Evolutionary conservation across 495 filamentous ascomycete genomes (phyloP).

Genomic region (Copromyces sp.): DNA sequence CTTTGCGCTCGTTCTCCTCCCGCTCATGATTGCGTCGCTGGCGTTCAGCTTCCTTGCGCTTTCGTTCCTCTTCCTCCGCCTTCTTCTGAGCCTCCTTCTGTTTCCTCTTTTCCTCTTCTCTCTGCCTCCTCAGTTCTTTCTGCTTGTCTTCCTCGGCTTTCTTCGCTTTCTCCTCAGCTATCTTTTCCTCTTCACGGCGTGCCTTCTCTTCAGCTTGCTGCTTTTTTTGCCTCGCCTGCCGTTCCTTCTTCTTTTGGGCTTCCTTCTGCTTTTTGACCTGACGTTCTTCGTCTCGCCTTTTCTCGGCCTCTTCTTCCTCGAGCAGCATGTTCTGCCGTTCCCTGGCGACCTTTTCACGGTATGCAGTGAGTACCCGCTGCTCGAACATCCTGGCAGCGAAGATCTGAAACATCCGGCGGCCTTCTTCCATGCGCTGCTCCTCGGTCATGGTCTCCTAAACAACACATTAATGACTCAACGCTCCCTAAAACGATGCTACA

Average conservation of each 20-base stretch:
- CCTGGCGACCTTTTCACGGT: constrained; percentile 87
- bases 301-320: constrained; percentile 82
- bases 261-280: constrained; percentile 91
- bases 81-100: constrained; percentile 89
- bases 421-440: constrained; percentile 98
- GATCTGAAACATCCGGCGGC: constrained; percentile 97
- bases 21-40: constrained; percentile 69
- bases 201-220: constrained; percentile 84
- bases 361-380: constrained; percentile 91
- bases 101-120: constrained; percentile 81
- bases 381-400: constrained; percentile 99
- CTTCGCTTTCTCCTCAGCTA: constrained; percentile 74
- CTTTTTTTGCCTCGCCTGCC: constrained; percentile 72
- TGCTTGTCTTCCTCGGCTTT: constrained; percentile 70
- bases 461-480: constrained; percentile 23
- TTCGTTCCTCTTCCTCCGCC: constrained; percentile 77
- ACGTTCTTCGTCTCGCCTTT: constrained; percentile 58
- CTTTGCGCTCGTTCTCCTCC: constrained; percentile 75
- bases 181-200: constrained; percentile 76
- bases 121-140: constrained; percentile 64
- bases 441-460: constrained; percentile 88
- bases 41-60: constrained; percentile 48
- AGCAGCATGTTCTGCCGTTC: constrained; percentile 88
- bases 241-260: constrained; percentile 87
- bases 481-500: neutral